A percentile compares a stretch with the other conserved stretches of the same genome.
Evolutionary conservation across 2,329 filamentous ascomycete genomes (phyloP).

Genomic region (Fusarium torulosum): DNA sequence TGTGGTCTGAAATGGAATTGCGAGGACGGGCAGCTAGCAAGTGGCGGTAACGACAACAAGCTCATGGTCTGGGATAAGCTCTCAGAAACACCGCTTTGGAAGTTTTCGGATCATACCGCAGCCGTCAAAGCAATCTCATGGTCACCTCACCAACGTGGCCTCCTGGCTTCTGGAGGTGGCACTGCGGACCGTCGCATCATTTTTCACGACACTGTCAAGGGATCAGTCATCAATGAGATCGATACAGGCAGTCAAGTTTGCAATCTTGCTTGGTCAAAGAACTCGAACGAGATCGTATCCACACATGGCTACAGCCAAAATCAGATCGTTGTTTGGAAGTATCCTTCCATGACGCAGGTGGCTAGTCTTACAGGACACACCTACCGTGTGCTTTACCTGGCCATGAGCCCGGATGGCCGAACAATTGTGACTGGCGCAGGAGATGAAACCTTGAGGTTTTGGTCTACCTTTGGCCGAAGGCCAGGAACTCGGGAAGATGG

Average conservation of each 20-base stretch:
- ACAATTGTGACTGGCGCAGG: slow-evolving; percentile 96
- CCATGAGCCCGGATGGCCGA: slow-evolving; percentile 96
- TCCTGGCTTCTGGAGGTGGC: slow-evolving; percentile 95
- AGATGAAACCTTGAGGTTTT: slow-evolving; percentile 95
- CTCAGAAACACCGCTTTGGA: slow-evolving; percentile 90
- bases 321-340: slow-evolving; percentile 99
- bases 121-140: slow-evolving; percentile 98
- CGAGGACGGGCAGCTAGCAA: slow-evolving; percentile 93
- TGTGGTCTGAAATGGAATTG: slow-evolving; percentile 98
- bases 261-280: slow-evolving; percentile 96
- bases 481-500: slow-evolving; percentile 78
- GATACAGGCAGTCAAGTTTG: slow-evolving; percentile 99
- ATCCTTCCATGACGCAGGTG: slow-evolving; percentile 97
- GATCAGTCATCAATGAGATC: slow-evolving; percentile 83
- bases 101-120: slow-evolving; percentile 94
- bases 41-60: slow-evolving; percentile 98
- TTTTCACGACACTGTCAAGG: slow-evolving; percentile 96
- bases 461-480: slow-evolving; percentile 93
- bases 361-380: slow-evolving; percentile 96
- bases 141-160: slow-evolving; percentile 94
- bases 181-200: slow-evolving; percentile 97
- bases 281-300: slow-evolving; percentile 96
- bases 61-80: slow-evolving; percentile 98
- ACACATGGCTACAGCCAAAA: slow-evolving; percentile 99
- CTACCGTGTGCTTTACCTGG: slow-evolving; percentile 93